A percentile compares a stretch with the other conserved stretches of the same genome.
Evolutionary conservation across 176 grass and related monocot genomes (phyloP).

Genomic region (Calamus simplicifolius): DNA sequence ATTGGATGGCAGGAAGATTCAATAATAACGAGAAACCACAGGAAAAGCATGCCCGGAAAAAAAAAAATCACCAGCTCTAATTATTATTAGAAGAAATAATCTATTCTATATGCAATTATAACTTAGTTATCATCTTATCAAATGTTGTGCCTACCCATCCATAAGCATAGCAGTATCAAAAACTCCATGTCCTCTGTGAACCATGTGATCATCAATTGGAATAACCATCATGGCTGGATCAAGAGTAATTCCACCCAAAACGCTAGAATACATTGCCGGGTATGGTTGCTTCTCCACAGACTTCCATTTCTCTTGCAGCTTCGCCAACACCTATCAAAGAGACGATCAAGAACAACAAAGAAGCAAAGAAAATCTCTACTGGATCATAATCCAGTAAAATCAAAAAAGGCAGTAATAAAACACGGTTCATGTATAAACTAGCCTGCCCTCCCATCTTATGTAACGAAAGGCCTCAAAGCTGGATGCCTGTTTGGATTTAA

Average conservation of each 20-base stretch:
- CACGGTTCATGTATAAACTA: too few relatives aligned
- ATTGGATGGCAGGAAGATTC: too few relatives aligned
- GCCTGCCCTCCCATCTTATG: too few relatives aligned
- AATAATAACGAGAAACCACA: too few relatives aligned
- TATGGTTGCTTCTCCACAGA: slow-evolving; percentile 2
- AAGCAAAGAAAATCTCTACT: background rate
- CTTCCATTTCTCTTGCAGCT: slow-evolving; percentile 44
- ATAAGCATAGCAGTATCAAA: slow-evolving; percentile 93
- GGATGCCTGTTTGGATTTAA: too few relatives aligned
- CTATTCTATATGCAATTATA: too few relatives aligned
- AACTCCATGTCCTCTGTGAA: slow-evolving; percentile 81
- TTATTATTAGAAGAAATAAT: too few relatives aligned
- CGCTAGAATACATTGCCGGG: slow-evolving; percentile 79
- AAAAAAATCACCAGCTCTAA: too few relatives aligned
- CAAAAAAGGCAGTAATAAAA: too few relatives aligned
- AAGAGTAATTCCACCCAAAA: slow-evolving; percentile 54
- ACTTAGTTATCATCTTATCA: too few relatives aligned
- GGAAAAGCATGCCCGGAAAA: too few relatives aligned
- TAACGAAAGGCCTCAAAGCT: too few relatives aligned
- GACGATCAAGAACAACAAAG: background rate
- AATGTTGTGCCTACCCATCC: slow-evolving; percentile 37
- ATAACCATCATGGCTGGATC: slow-evolving; percentile 75
- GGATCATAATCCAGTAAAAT: background rate
- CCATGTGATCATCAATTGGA: slow-evolving; percentile 87
- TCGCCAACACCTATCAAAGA: slow-evolving; percentile 33